Conservation (phyloP, 1,284 basidiomycete species). For the Agroathelia rolfsii region DNA sequence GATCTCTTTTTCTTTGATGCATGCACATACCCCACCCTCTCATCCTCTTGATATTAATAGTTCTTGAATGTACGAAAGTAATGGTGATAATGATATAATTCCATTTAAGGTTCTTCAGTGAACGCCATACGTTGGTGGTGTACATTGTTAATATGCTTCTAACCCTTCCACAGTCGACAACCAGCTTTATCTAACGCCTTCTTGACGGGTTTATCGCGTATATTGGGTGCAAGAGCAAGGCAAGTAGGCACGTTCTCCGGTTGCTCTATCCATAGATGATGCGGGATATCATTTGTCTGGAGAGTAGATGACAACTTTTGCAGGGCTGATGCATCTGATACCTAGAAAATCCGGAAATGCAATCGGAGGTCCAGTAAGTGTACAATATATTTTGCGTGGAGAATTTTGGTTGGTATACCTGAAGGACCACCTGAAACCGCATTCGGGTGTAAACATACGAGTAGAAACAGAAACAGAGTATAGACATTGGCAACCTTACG, state of each 20-base stretch:
- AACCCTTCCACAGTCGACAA: slow-evolving; percentile 21
- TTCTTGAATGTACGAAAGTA: no score
- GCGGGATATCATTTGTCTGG: slow-evolving; percentile 17
- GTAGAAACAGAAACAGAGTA: neutral
- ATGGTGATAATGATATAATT: no score
- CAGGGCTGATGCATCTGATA: slow-evolving; percentile 23
- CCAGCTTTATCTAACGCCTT: slow-evolving; percentile 31
- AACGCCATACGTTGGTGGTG: no score
- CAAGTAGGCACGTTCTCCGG: slow-evolving; percentile 43
- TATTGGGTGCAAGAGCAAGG: slow-evolving; percentile 42
- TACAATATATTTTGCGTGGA: neutral
- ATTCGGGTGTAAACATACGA: neutral
- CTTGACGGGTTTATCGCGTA: slow-evolving; percentile 28
- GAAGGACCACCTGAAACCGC: slow-evolving; percentile 8
- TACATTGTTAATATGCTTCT: neutral
- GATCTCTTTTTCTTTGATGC: no score
- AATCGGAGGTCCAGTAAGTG: neutral
- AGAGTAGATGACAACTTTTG: slow-evolving; percentile 26
- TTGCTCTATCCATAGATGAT: slow-evolving; percentile 45
- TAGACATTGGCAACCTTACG: slow-evolving; percentile 22
- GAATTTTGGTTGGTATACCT: slow-evolving; percentile 1
- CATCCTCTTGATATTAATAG: no score
- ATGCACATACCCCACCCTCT: no score
- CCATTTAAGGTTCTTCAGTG: no score
- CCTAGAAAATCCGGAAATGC: slow-evolving; percentile 18